Base-by-base conservation (phyloP, 495 filamentous ascomycete species). In the Gamarada debralockiae region DNA sequence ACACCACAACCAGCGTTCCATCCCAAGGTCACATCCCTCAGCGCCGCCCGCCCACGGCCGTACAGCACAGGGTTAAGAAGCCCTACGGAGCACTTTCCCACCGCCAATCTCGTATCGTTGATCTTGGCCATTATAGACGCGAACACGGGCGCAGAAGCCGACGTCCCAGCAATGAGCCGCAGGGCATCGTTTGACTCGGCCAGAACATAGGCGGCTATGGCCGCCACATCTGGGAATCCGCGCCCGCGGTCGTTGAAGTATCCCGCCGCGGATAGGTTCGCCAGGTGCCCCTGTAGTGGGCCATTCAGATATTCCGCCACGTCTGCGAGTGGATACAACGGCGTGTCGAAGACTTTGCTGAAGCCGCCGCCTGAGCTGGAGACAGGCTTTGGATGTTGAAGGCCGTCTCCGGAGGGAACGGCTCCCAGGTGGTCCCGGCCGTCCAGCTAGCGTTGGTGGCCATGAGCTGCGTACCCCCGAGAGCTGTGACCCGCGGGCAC, bases 401-500 rank as follows among this genome's bases (percentile, higher is more conserved):
- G 67, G 20, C 73, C 67, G 21, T 69, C 31, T 34, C 31, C n/a
- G 31, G 31, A 34, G 31, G 31, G 31, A 34, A 34, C 31, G n/a
- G n/a, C 31, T 34, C 31, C 31, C 8, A 34, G n/a, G 31, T 34
- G 31, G 31, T 34, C 31, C 31, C 31, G 31, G 31, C 8, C n/a
- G 31, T 34, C 31, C 31, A 34, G 31, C 31, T 34, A n/a, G 31
- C 31, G 31, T 34, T 34, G 31, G 31, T 34, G n/a, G 31, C n/a
- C n/a, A n/a, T 34, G 31, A 71, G 50, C 50, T 64, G 66, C 0
- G 84, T 87, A 5, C 81, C 86, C 14, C 87, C 88, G 3, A 92
- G 85, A 0, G 82, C 70, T 0, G 88, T 93, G 3, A 92, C 81
- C 57, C 81, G 92, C 0, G 89, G 89, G 57, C 89, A 92, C 14